Base-by-base conservation (phyloP, 345 rosid genomes). In the Abelmoschus esculentus region DNA sequence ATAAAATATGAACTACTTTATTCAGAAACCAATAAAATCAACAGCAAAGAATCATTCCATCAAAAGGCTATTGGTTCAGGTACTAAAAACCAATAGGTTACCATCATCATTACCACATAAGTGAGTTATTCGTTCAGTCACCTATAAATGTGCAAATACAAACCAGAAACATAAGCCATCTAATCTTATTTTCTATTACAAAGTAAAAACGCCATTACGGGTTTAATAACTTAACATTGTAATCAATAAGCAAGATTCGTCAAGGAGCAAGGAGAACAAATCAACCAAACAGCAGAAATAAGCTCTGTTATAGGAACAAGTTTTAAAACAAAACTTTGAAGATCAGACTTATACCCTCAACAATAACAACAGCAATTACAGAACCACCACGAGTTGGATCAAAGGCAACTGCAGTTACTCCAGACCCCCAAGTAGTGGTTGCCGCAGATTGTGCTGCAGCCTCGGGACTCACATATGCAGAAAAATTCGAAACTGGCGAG, bases 391-490 rank as follows among this genome's bases (percentile, higher is more conserved):
- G 81, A 70, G 98, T 92, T 61, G 99, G 98, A 90, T 95, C 99
- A 82, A 95, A 95, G 74, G 98, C 93, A 82, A 95, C 95, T 55
- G 99, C 99, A 69, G 97, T 95, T 71, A 95, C 99, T 72, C 98
- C 97, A 79, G 99, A 95, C 50, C 99, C 99, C 99, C 99, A 95
- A 34, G 98, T 95, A 56, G 99, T 95, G 55, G 99, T 90, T 77
- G 99, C 98, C 17, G 96, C 97, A 70, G 99, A 90, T 72, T 89
- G 97, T 50, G 89, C 87, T 57, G 99, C 99, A 72, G 98, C 92
- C 83, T 95, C 99, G 66, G 98, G 99, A 80, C 95, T 95, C 75
- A 95, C 98, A 76, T 95, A 95, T 6, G 97, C 98, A 78, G 99
- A 92, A 79, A 95, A 95, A 83, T 95, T 95, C 69, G 99, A 95